Evolutionary conservation across 768 basidiomycete species (phyloP).

Genomic region (Lentinula aciculospora): DNA sequence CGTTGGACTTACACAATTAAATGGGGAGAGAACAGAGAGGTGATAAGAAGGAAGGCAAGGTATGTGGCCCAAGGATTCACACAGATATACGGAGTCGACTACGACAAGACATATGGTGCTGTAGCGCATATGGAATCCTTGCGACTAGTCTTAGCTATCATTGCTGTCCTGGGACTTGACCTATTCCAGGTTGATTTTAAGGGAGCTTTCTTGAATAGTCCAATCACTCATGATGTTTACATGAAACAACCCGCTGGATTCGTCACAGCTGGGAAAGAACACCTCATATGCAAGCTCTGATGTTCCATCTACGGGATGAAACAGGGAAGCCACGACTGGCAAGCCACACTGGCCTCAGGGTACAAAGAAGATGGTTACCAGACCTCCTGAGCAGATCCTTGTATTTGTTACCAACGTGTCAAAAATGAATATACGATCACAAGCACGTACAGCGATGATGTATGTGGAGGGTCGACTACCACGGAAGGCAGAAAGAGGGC

Average conservation of each 20-base stretch:
- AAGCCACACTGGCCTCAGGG: no score
- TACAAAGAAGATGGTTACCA: no score
- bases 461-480: no score
- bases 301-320: neutral
- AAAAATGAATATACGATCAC: no score
- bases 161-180: constrained; percentile 17
- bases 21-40: neutral
- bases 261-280: neutral
- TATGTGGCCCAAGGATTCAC: neutral
- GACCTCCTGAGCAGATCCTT: no score
- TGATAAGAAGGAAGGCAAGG: neutral
- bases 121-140: constrained; percentile 5
- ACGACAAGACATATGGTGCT: neutral
- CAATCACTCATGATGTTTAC: constrained; percentile 24
- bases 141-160: neutral
- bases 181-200: constrained; percentile 25
- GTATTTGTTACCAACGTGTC: no score
- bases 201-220: constrained; percentile 21
- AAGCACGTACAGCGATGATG: no score
- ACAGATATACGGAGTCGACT: neutral
- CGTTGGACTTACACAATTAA: neutral
- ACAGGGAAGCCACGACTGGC: no score
- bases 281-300: neutral
- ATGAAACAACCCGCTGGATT: constrained; percentile 24
- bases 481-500: no score